Evolutionary conservation across 805 yeast species (phyloP), one percentile per base, ranked within the genome.

Genomic region (Lipomyces anomalus): DNA sequence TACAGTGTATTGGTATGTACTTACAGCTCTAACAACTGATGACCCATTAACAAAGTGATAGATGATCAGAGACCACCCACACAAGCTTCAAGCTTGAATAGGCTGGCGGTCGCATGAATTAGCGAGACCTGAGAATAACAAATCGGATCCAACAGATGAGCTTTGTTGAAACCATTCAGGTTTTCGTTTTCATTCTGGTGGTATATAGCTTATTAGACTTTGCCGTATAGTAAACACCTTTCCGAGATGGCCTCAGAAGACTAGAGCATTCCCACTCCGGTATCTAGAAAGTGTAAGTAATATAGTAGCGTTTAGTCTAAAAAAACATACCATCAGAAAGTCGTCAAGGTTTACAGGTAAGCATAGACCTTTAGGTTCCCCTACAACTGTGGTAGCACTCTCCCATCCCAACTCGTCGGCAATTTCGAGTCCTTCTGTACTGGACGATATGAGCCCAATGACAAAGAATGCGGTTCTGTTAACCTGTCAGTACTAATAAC

Each of bases 381-480:
- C 70, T 48, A 67, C 66, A 0, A 68, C 63, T 40, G 71, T 70
- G 23, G 71, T 57, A 22, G 74, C 73, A 17, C 78, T 70, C 37
- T 63, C 67, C 97, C 97, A 90, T 1, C 80, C 80, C 43, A 74
- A 68, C 56, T 87, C 95, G 59, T 86, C 95, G 45, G 89, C 67
- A 13, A 88, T 78, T 59, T 89, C 97, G 20, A 80, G 72, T 0
- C 97, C 97, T 57, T 85, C 87, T 13, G 67, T 68, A 0, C 95
- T 85, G 20, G 72, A 71, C 0, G 92, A 71, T 22, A 88, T 69
- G 53, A 85, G 69, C 0, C 96, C 95, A 28, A 90, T 65, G 0
- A 78, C 84, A 55, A 76, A 84, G 55, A 83, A 84, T 7, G 95
- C 84, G 1, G 86, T 75, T 18, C 44, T 40, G 18, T 35, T n/a